Evolutionary conservation across 2,329 filamentous ascomycete species (phyloP), one percentile per base, ranked within the genome.

Genomic region (Neurospora sp.): DNA sequence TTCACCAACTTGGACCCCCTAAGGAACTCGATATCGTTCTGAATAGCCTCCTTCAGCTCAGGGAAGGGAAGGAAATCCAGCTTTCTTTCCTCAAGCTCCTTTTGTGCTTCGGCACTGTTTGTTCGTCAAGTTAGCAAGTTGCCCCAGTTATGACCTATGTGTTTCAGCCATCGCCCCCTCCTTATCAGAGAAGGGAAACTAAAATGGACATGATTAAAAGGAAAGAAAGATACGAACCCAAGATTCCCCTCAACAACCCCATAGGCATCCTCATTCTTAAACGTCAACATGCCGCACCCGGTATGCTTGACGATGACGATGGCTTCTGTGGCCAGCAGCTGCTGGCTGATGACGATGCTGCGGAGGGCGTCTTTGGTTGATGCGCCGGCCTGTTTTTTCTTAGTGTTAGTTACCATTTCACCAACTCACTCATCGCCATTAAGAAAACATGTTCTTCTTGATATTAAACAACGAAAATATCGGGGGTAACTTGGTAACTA

Each of bases 251-350:
- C 83, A 10, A 93, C 86, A 37, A 89, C 75, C 0, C 74, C 80
- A 46, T 83, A 82, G 8, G 87, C 84, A 66, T 87, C 85, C 37
- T 83, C 81, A 73, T 91, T 88, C 38, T 82, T 84, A 75, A 92
- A 91, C 0, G 86, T 91, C 70, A 91, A 80, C 90, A 92, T 92
- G n/a, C 91, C 91, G 76, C 90, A 93, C 8, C 87, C 88, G 0
- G 89, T 92, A 72, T 92, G 90, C 81, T 93, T 92, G 75, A 94
- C 83, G 33, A 94, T 78, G 19, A 94, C 79, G 67, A 96, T 89
- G 78, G 95, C 92, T 1, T 85, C 83, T 0, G 92, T 96, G 8
- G 89, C 91, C 0, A 96, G 85, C 8, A 95, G 83, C 78, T 95
- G 91, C 80, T 96, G 85, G 0, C 91, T 93, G 76, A 96, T 92